Percentiles rank a stretch among this genome's conserved stretches.
phyloP scores from a whole-genome alignment of 2,329 filamentous ascomycete species.

The Neonectria magnoliae region DNA sequence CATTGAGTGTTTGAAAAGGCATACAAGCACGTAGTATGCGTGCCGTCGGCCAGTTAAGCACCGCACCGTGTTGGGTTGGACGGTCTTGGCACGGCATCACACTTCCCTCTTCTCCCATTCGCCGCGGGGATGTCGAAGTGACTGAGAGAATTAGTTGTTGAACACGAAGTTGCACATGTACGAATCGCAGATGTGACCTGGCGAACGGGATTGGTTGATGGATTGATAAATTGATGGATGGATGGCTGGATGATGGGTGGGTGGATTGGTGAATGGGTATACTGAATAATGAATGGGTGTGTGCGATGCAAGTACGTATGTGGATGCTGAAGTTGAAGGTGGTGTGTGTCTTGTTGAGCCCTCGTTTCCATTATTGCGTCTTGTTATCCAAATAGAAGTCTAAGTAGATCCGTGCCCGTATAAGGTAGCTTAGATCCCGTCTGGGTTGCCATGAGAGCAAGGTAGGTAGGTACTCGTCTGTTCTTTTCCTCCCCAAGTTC shows the following conservation, averaged over 20 bases:
- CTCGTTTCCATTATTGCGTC: background rate
- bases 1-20: background rate
- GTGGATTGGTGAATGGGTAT: too few relatives aligned
- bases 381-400: background rate
- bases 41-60: background rate
- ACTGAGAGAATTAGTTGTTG: background rate
- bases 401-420: background rate
- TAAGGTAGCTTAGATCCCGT: too few relatives aligned
- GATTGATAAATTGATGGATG: background rate
- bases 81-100: background rate
- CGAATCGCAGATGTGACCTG: background rate
- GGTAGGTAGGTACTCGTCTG: too few relatives aligned
- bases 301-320: too few relatives aligned
- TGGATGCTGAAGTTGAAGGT: too few relatives aligned
- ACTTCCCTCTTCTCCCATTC: background rate
- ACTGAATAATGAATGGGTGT: too few relatives aligned
- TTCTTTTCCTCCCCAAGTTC: background rate
- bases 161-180: background rate
- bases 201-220: too few relatives aligned
- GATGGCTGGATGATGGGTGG: background rate
- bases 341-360: too few relatives aligned
- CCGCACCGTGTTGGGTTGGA: background rate
- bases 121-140: background rate
- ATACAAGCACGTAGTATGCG: background rate
- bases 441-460: too few relatives aligned